These are phyloP conservation scores for Asterochloris erici DNA, from an alignment of 139 green algal species.

Conservation along the genomic window DNA sequence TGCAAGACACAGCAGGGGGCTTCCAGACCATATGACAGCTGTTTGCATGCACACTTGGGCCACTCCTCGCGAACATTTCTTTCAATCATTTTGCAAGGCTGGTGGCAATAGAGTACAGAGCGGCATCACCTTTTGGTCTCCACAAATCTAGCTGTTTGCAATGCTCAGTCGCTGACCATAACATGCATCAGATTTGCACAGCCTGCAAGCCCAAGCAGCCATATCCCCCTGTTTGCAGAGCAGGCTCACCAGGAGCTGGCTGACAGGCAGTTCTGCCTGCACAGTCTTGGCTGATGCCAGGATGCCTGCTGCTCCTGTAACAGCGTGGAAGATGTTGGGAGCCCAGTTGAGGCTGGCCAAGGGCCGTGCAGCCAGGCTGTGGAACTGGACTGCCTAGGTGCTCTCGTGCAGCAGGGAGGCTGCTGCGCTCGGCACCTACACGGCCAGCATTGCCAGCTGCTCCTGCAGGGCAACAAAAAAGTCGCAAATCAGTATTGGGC, in stretches of 20 bases:
- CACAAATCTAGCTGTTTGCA: not conserved
- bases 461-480: not conserved
- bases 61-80: not conserved
- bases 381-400: not conserved
- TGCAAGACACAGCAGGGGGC: not conserved
- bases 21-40: not conserved
- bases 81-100: not conserved
- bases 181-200: not conserved
- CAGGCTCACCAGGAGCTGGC: not conserved
- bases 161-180: too few relatives aligned
- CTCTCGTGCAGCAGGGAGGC: not conserved
- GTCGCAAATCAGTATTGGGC: too few relatives aligned
- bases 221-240: too few relatives aligned
- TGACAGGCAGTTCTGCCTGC: not conserved
- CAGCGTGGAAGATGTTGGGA: not conserved
- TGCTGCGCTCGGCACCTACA: not conserved
- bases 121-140: not conserved
- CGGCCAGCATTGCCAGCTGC: not conserved
- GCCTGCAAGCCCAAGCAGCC: not conserved
- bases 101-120: not conserved
- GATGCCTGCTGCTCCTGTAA: not conserved
- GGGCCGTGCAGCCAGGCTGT: not conserved
- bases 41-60: not conserved
- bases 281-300: not conserved
- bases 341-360: not conserved